phyloP scores from a whole-genome alignment of 768 basidiomycete species.

The Bullera alba region DNA sequence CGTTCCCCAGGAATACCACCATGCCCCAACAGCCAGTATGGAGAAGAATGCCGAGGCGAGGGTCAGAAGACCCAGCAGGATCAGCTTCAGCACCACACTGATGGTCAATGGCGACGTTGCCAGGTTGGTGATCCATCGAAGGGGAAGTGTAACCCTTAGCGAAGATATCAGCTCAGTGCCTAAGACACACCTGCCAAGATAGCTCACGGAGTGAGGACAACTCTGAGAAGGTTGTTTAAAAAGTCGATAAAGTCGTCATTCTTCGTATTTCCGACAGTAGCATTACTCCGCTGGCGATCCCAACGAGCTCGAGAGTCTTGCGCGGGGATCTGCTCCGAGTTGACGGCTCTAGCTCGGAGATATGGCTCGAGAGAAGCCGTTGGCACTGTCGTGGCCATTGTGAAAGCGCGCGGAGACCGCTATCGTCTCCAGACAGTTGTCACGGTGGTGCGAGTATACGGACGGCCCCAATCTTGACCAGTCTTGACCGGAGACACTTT shows the following conservation, averaged over 20 bases:
- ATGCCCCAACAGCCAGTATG: slow-evolving; percentile 35
- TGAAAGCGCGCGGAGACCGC: too few species aligned
- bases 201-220: slow-evolving; percentile 18
- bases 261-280: not conserved
- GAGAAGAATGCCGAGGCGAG: slow-evolving; percentile 34
- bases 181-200: too few species aligned
- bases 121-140: slow-evolving; percentile 24
- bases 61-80: slow-evolving; percentile 27
- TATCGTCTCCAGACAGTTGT: too few species aligned
- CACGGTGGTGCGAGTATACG: too few species aligned
- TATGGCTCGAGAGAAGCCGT: slow-evolving; percentile 12
- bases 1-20: slow-evolving; percentile 41
- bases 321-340: not conserved
- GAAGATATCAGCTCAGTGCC: not conserved
- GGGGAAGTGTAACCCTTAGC: slow-evolving; percentile 31
- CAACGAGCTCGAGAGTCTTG: not conserved
- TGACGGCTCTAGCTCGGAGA: slow-evolving; percentile 5
- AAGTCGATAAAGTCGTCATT: slow-evolving; percentile 26
- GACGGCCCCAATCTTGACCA: too few species aligned
- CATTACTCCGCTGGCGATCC: too few species aligned
- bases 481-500: too few species aligned
- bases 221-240: slow-evolving; percentile 3
- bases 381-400: not conserved
- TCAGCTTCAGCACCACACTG: slow-evolving; percentile 29
- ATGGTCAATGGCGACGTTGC: slow-evolving; percentile 39